Evolutionary conservation across 169 alveolate species (phyloP), one percentile per base, ranked within the genome.

Genomic region (Cryptosporidium parvum): DNA sequence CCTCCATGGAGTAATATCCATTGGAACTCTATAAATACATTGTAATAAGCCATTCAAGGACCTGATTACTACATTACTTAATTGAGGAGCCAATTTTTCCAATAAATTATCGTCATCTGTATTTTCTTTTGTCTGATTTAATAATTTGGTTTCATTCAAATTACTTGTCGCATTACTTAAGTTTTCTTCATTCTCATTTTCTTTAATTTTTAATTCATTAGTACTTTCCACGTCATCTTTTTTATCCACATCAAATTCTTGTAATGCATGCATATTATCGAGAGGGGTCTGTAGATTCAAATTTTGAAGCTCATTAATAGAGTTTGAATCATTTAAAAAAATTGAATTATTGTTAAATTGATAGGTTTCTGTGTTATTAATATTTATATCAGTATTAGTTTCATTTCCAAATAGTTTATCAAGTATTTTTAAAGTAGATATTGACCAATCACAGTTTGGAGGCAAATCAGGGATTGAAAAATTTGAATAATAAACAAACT

Each of bases 1-100:
- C 3, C 70, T 72, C 59, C 51, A 72, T 26, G 86, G 86, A 33
- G 86, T 75, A 8, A 35, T 31, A 21, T 59, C 71, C 18, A 53
- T 37, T n/a, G 86, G 86, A 37, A 75, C 18, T 26, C 70, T 75
- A 58, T 75, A 75, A 44, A 53, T 53, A 9, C 86, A 75, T 58
- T 75, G 69, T 10, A 75, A 14, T n/a, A 75, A 42, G 6, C 68
- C 59, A 39, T 33, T 51, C 39, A 62, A 51, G 8, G 86, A 75
- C 35, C 21, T 59, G 7, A 75, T 75, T 26, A 75, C 23, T 48
- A 75, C 70, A 23, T 31, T 71, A 6, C 23, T 39, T n/a, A 14
- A 16, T 42, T 29, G 7, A n/a, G 35, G 67, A 56, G 37, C 14
- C n/a, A 9, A 6, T 12, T 56, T 56, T 26, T 56, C 67, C 67